Evolutionary conservation across 2,329 filamentous ascomycete genomes (phyloP).

Genomic region (Verticillium isaacii): DNA sequence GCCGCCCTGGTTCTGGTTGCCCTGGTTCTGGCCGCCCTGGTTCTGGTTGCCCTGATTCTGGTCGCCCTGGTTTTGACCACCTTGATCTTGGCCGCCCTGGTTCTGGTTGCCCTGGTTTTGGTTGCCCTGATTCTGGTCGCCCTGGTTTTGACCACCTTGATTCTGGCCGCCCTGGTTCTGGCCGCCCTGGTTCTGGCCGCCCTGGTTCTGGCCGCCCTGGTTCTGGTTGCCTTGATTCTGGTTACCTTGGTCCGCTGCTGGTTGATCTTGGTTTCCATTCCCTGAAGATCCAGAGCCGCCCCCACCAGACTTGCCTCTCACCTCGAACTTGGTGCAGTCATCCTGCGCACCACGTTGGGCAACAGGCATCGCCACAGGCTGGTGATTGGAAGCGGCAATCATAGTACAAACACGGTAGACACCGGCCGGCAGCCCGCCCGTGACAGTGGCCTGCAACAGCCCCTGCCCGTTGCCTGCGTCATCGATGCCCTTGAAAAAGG

Average conservation of each 20-base stretch:
- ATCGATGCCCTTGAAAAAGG: constrained; percentile 56
- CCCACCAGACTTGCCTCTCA: constrained; percentile 14
- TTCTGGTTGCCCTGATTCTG: not conserved
- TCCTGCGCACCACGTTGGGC: constrained; percentile 50
- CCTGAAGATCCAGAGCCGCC: not conserved
- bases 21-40: not conserved
- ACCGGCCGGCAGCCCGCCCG: constrained; percentile 40
- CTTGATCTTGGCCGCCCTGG: not conserved
- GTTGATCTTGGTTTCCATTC: not conserved
- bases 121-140: not conserved
- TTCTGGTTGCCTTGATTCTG: not conserved
- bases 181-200: not conserved
- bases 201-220: not conserved
- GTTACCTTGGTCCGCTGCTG: not conserved
- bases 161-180: not conserved
- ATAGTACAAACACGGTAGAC: constrained; percentile 48
- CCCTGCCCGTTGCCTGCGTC: constrained; percentile 42
- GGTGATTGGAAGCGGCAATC: constrained; percentile 45
- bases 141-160: not conserved
- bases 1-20: not conserved
- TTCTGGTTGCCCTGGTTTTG: not conserved
- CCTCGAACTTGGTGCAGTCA: constrained; percentile 45
- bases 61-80: not conserved
- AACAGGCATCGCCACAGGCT: constrained; percentile 54
- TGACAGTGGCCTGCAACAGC: constrained; percentile 36